phyloP scores from a whole-genome alignment of 2,329 filamentous ascomycete species.

The Talaromyces sp. region DNA sequence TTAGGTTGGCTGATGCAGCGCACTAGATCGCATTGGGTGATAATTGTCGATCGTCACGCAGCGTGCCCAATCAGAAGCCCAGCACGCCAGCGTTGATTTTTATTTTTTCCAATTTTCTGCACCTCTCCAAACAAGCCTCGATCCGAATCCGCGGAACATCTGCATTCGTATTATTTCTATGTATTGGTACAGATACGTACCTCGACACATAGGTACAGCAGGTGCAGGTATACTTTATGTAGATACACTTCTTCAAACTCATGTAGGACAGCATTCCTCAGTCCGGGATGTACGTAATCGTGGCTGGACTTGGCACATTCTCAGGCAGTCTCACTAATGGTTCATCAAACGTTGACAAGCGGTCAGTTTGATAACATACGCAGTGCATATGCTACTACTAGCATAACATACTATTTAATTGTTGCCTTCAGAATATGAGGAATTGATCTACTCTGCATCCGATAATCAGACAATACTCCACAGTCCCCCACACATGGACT shows the following conservation, averaged over 20 bases:
- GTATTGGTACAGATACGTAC: neutral
- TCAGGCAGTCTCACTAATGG: neutral
- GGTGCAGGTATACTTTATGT: no score
- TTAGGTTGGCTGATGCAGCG: neutral
- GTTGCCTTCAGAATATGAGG: neutral
- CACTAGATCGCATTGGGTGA: conserved; percentile 2
- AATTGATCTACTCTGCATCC: neutral
- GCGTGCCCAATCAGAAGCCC: neutral
- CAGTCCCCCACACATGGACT: neutral
- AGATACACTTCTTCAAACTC: neutral
- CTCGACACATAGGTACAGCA: neutral
- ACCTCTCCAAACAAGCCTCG: neutral
- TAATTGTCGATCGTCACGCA: conserved; percentile 14
- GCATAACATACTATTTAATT: neutral
- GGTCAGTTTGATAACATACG: neutral
- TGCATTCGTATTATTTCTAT: neutral
- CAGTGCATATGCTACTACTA: neutral
- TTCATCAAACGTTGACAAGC: neutral
- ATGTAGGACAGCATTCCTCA: neutral
- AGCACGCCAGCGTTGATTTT: neutral
- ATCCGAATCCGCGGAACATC: neutral
- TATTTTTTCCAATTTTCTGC: neutral
- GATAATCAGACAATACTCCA: neutral
- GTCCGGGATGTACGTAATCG: neutral
- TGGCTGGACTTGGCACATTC: neutral